These are phyloP conservation scores for Venturia asperata DNA, from an alignment of 2,329 filamentous ascomycete genomes.

Conservation along the genomic window DNA sequence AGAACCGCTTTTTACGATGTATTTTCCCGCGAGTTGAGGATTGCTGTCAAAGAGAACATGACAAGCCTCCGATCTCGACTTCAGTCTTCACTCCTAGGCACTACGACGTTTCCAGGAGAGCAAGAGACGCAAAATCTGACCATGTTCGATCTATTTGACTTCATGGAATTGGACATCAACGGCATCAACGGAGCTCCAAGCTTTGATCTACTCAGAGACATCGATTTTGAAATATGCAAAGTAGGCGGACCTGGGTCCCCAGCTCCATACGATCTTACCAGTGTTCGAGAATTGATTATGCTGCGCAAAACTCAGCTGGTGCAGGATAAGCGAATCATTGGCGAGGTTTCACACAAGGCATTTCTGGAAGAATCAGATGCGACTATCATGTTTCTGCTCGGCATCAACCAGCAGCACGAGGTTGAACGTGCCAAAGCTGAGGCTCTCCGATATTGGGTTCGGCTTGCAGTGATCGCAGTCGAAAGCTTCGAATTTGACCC, in stretches of 20 bases:
- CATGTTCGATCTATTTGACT: constrained; percentile 90
- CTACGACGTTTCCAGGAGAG: constrained; percentile 52
- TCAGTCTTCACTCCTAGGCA: constrained; percentile 65
- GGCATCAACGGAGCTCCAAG: constrained; percentile 43
- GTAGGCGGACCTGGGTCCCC: constrained; percentile 53
- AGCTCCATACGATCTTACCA: constrained; percentile 59
- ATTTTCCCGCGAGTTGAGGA: constrained; percentile 74
- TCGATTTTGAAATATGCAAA: constrained; percentile 61
- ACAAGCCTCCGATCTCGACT: constrained; percentile 45
- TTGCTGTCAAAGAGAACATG: constrained; percentile 62
- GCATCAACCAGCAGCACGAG: constrained; percentile 56
- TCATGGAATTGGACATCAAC: constrained; percentile 59
- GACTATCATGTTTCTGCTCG: constrained; percentile 54
- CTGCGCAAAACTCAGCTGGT: constrained; percentile 59
- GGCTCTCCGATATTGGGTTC: constrained; percentile 75
- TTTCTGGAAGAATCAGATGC: constrained; percentile 30
- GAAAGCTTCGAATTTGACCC: constrained; percentile 74
- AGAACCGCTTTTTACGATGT: constrained; percentile 78
- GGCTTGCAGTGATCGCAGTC: constrained; percentile 75
- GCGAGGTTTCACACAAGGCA: constrained; percentile 42
- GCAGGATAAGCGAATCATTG: constrained; percentile 33
- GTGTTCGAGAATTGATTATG: constrained; percentile 66
- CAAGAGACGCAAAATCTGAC: constrained; percentile 62
- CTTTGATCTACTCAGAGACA: constrained; percentile 54
- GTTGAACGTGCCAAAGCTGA: constrained; percentile 52